These are phyloP conservation scores for Exophiala phaeomuriformis DNA, from an alignment of 2,329 filamentous ascomycete species.

Conservation along the genomic window DNA sequence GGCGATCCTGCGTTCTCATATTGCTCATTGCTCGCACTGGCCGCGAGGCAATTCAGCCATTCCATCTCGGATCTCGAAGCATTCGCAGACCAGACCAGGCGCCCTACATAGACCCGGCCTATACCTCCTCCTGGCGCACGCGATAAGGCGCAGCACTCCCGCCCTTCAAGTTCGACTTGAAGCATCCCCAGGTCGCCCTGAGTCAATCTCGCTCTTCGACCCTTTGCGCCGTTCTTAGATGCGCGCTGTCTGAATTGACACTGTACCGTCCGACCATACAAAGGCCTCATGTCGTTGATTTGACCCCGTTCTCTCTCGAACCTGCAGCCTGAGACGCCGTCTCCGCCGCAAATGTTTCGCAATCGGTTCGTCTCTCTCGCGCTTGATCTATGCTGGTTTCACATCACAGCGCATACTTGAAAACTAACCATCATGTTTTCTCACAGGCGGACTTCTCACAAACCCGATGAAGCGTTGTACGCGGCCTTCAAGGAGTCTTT, in stretches of 20 bases:
- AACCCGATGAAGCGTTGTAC: slow-evolving; percentile 77
- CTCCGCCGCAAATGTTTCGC: slow-evolving; percentile 38
- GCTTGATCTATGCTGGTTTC: slow-evolving; percentile 16
- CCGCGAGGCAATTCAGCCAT: slow-evolving; percentile 1
- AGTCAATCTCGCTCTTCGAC: slow-evolving; percentile 1
- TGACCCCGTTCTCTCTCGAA: slow-evolving; percentile 16
- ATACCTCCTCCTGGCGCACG: slow-evolving; percentile 11
- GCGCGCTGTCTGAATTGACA: slow-evolving; percentile 7
- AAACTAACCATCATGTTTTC: slow-evolving; percentile 23
- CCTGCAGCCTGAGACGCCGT: slow-evolving; percentile 24
- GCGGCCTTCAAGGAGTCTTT: slow-evolving; percentile 78
- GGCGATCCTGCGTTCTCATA: slow-evolving; percentile 12
- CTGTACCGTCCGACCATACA: slow-evolving; percentile 7
- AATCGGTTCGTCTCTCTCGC: slow-evolving; percentile 38
- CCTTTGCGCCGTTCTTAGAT: slow-evolving; percentile 4
- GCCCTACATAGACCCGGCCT: slow-evolving; percentile 1
- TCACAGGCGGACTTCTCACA: slow-evolving; percentile 66
- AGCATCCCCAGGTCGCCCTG: slow-evolving; percentile 3
- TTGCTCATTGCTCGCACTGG: slow-evolving; percentile 8
- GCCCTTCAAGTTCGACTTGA: neutral
- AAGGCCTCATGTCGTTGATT: slow-evolving; percentile 22
- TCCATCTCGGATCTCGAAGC: neutral
- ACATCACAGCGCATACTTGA: slow-evolving; percentile 3
- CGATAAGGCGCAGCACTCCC: slow-evolving; percentile 20
- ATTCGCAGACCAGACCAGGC: neutral